Evolutionary conservation across 2,329 filamentous ascomycete species (phyloP), one percentile per base, ranked within the genome.

Genomic region (Neofusicoccum sp.): DNA sequence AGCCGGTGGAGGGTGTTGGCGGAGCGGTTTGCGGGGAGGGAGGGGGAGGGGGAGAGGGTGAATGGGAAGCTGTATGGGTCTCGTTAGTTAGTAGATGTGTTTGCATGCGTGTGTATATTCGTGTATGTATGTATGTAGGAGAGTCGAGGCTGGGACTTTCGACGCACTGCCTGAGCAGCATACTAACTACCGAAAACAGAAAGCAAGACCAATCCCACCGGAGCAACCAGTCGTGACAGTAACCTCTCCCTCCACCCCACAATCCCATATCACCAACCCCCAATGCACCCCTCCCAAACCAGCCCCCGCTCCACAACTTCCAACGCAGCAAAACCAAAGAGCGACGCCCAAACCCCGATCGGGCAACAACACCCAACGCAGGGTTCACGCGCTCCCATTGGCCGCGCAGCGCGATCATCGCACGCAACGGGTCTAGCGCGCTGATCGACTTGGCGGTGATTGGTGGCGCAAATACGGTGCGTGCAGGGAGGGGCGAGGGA

Each of bases 1-100:
- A 76, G 73, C 57, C 30, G 58, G 28, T 53, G 58, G 58, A 34
- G 58, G 28, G 58, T 53, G 8, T 33, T 60, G 48, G 40, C 38
- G 30, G 58, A 44, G 30, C 38, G 9, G 48, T 20, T 28, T 4
- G 47, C 40, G n/a, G 58, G 58, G 12, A 41, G 34, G 20, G 47
- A 43, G 38, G 28, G 38, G 6, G 47, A 45, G 47, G 20, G 48
- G 8, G 47, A 20, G 24, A 41, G 12, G 6, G 38, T 59, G 6
- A 34, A 34, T 33, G 33, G 14, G 36, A 2, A 26, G 36, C 36
- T 51, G 11, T 60, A 51, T 14, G 45, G 57, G 5, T n/a, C n/a
- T n/a, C n/a, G n/a, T n/a, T n/a, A 24, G 6, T 8, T 3, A 28
- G 24, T 11, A 12, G 20, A 20, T 11, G 30, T 44, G n/a, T 11